Evolutionary conservation across 2,329 filamentous ascomycete genomes (phyloP), one percentile per base, ranked within the genome.

Genomic region (Colletotrichum sublineola): DNA sequence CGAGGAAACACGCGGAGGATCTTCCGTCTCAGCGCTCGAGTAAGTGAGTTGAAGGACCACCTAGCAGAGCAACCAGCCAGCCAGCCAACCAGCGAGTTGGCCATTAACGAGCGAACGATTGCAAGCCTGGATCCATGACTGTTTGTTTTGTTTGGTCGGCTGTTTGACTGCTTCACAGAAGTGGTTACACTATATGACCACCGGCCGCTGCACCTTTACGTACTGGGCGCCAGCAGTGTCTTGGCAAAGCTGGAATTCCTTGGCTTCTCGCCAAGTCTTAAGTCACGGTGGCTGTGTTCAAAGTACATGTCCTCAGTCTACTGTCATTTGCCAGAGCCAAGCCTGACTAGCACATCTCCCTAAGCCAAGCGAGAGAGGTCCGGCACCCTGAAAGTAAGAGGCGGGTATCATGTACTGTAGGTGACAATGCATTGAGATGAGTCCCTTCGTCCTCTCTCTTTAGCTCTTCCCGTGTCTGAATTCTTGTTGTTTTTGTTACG

Each of bases 121-220:
- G 12, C 48, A 31, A 31, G 24, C 14, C 40, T 31, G 12, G 7
- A 31, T 29, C 29, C 14, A 8, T 14, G 48, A 7, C 6, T 31
- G 48, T 52, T 15, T 31, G 24, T 24, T 24, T 24, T 24, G 24
- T 24, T 24, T 24, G 24, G 24, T 24, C 24, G 48, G 4, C 48
- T 52, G 48, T 44, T 20, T 20, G 42, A 8, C 18, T 44, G 42
- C 20, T 20, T 20, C 6, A 20, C 42, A 44, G 7, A 5, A 46
- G 44, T n/a, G 46, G 46, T 24, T 48, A 48, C 9, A n/a, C 46
- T 48, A 15, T 38, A 52, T 48, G n/a, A 65, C 67, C 24, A 42
- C 52, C 24, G 42, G 50, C 50, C 60, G 44, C 63, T 72, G 69
- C 69, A 72, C 44, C 40, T 64, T 60, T 69, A 72, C 69, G 65